A percentile compares a stretch with the other conserved stretches of the same genome.
phyloP scores from a whole-genome alignment of 768 basidiomycete species.

The Tephrocybe sp. region DNA sequence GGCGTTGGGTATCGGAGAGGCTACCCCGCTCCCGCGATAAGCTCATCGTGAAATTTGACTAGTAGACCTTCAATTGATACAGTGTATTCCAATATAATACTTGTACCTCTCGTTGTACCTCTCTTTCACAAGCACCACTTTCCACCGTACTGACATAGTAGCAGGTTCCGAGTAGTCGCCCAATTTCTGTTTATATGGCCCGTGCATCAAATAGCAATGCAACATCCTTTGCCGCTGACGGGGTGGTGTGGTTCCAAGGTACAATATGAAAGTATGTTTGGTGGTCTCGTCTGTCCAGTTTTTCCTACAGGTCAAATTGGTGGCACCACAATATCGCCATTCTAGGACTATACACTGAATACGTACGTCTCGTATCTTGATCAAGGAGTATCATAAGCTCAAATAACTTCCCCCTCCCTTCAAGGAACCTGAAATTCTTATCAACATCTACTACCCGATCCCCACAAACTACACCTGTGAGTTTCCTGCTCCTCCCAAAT shows the following conservation, averaged over 20 bases:
- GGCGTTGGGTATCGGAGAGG: too few relatives aligned
- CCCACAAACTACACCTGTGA: slow-evolving; percentile 25
- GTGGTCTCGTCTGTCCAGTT: background rate
- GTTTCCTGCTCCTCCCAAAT: background rate
- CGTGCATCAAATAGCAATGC: slow-evolving; percentile 38
- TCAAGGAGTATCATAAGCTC: too few relatives aligned
- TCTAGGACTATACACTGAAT: slow-evolving; percentile 28
- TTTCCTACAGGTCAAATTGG: slow-evolving; percentile 40
- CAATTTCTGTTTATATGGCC: slow-evolving; percentile 46
- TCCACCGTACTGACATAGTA: too few relatives aligned
- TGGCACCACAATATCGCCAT: slow-evolving; percentile 37
- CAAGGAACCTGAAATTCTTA: slow-evolving; percentile 22
- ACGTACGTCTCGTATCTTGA: slow-evolving; percentile 10
- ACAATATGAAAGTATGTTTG: background rate
- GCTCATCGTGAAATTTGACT: too few relatives aligned
- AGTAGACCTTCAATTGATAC: too few relatives aligned
- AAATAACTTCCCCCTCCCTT: background rate
- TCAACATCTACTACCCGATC: slow-evolving; percentile 26
- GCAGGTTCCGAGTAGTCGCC: too few relatives aligned
- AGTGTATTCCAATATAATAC: too few relatives aligned
- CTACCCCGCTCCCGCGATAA: too few relatives aligned
- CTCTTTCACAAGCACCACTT: too few relatives aligned
- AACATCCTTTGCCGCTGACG: slow-evolving; percentile 39
- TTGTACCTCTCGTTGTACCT: too few relatives aligned
- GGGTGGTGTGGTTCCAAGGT: slow-evolving; percentile 49